These are phyloP conservation scores for Gliomastix tumulicola DNA, from an alignment of 2,329 filamentous ascomycete species.

Conservation along the genomic window DNA sequence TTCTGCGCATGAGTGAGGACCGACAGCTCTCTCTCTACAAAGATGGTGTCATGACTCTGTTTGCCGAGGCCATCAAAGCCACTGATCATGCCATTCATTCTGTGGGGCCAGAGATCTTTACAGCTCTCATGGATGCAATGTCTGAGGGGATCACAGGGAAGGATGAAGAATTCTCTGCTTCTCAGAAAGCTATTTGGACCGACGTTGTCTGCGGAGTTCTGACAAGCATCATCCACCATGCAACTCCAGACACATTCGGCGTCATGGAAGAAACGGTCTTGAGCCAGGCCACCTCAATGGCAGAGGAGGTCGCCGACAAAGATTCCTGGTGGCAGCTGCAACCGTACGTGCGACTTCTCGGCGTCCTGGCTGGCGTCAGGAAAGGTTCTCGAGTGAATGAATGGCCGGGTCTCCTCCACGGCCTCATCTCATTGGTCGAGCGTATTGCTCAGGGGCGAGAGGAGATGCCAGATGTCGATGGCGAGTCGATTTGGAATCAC, in stretches of 20 bases:
- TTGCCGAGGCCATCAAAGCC: conserved; percentile 72
- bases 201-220: conserved; percentile 70
- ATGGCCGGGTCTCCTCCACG: conserved; percentile 62
- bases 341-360: conserved; percentile 53
- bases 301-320: conserved; percentile 18
- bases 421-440: conserved; percentile 45
- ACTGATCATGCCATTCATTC: conserved; percentile 54
- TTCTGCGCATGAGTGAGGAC: conserved; percentile 45
- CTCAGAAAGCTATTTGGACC: conserved; percentile 44
- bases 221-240: conserved; percentile 77
- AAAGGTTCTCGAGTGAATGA: conserved; percentile 67
- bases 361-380: conserved; percentile 68
- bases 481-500: conserved; percentile 45
- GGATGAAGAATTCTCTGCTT: conserved; percentile 36
- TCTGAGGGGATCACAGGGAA: conserved; percentile 20
- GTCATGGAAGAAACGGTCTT: conserved; percentile 59
- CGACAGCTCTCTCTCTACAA: conserved; percentile 64
- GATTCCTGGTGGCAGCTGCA: conserved; percentile 29
- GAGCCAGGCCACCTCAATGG: conserved; percentile 33
- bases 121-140: conserved; percentile 41
- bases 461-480: conserved; percentile 24
- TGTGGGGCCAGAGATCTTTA: conserved; percentile 46
- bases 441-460: conserved; percentile 31
- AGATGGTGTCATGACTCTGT: conserved; percentile 85
- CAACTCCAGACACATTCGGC: conserved; percentile 64